Conservation (phyloP, 2,329 filamentous ascomycete species). For the Microthyrium microscopicum region DNA sequence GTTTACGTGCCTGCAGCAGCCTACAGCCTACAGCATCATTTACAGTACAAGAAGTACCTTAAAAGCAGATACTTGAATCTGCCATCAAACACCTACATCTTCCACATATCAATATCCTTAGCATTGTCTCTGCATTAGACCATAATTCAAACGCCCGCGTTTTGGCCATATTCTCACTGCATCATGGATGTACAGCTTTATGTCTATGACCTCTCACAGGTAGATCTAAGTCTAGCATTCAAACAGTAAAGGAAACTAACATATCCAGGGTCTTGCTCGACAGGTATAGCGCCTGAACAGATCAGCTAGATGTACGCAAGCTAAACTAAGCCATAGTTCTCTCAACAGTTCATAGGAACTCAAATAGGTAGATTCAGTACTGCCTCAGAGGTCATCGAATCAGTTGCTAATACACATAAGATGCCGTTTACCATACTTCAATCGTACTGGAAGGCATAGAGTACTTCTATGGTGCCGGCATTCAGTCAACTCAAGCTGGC, state of each 20-base stretch:
- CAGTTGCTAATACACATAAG: conserved; percentile 19
- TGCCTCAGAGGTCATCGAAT: not conserved
- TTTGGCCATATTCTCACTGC: not conserved
- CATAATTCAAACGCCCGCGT: not conserved
- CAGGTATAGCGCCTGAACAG: conserved; percentile 19
- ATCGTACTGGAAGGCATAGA: conserved; percentile 73
- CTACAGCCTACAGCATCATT: no score
- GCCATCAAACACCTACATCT: no score
- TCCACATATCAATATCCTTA: not conserved
- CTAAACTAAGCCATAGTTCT: conserved; percentile 27
- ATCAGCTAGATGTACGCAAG: not conserved
- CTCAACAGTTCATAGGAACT: conserved; percentile 41
- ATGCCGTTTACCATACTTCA: conserved; percentile 90
- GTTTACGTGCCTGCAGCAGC: no score
- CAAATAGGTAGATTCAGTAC: conserved; percentile 34
- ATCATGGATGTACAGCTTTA: conserved; percentile 34
- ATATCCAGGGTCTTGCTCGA: conserved; percentile 35
- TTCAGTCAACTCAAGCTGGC: conserved; percentile 67
- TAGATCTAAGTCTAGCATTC: conserved; percentile 10
- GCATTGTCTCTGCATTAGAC: not conserved
- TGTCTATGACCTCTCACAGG: conserved; percentile 34
- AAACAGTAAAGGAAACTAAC: conserved; percentile 7
- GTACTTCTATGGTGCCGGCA: conserved; percentile 78
- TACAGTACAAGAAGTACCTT: no score
- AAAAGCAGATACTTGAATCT: no score